A percentile compares a stretch with the other conserved stretches of the same genome.
These are phyloP conservation scores for Oxytropis ochrocephala DNA, from an alignment of 306 rosid species.

Conservation along the genomic window DNA sequence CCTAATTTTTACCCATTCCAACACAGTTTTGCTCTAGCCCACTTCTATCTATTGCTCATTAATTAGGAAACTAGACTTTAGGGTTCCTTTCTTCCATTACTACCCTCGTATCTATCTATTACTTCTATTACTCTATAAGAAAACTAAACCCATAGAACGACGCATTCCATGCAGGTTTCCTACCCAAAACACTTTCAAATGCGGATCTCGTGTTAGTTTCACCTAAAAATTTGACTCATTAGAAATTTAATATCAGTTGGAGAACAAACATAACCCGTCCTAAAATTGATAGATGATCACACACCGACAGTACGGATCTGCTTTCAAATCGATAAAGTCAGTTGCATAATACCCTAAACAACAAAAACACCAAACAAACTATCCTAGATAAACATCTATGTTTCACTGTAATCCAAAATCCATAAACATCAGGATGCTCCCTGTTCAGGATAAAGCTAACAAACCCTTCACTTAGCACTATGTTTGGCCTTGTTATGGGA, in stretches of 20 bases:
- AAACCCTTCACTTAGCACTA: conserved; percentile 37
- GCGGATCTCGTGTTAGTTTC: not conserved
- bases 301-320: not conserved
- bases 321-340: not conserved
- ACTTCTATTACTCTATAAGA: too few species aligned
- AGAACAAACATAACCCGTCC: too few species aligned
- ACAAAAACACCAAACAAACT: not conserved
- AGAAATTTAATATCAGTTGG: not conserved
- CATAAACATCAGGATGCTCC: not conserved
- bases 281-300: too few species aligned
- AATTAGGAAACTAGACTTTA: too few species aligned
- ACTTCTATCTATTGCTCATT: too few species aligned
- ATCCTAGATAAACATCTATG: not conserved
- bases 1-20: too few species aligned
- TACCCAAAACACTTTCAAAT: too few species aligned
- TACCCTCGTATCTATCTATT: too few species aligned
- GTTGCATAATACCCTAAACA: not conserved
- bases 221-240: not conserved
- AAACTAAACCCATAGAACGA: too few species aligned
- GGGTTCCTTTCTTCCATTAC: too few species aligned
- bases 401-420: not conserved
- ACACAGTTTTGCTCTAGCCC: too few species aligned
- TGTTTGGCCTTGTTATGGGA: conserved; percentile 67
- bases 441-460: not conserved
- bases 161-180: too few species aligned